Evolutionary conservation across 257 asterid genomes (phyloP).

Genomic region (Henckelia pumila): DNA sequence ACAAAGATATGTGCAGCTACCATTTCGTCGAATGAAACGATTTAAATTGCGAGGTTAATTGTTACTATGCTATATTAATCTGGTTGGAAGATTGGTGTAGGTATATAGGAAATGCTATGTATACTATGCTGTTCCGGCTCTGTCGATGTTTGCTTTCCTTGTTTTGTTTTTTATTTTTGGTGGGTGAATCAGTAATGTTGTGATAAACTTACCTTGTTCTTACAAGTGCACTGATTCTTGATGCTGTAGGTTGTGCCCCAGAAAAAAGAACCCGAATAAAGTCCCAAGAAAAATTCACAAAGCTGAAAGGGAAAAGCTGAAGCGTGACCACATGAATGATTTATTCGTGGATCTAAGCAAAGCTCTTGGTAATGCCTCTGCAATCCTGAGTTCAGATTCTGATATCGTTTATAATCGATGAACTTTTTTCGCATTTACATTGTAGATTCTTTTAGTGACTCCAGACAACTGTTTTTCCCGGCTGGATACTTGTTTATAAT

Average conservation of each 20-base stretch:
- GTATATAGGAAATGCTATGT: not conserved
- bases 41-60: too few species aligned
- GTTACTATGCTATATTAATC: not conserved
- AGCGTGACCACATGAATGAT: slow-evolving; percentile 59
- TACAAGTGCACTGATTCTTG: not conserved
- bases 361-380: slow-evolving; percentile 42
- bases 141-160: not conserved
- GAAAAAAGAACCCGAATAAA: slow-evolving; percentile 37
- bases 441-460: not conserved
- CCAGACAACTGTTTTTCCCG: not conserved
- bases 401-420: not conserved
- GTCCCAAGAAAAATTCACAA: slow-evolving; percentile 51
- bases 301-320: slow-evolving; percentile 72
- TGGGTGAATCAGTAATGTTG: not conserved
- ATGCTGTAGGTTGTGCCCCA: slow-evolving; percentile 26
- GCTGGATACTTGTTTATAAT: not conserved
- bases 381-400: not conserved
- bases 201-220: slow-evolving; percentile 11
- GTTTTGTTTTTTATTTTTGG: not conserved
- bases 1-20: not conserved
- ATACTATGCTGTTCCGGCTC: not conserved
- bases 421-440: not conserved
- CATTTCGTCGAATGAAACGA: not conserved
- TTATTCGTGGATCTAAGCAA: slow-evolving; percentile 49
- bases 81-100: not conserved